Conservation (phyloP, 148 eudicot genomes). For the Spergularia bocconei region DNA sequence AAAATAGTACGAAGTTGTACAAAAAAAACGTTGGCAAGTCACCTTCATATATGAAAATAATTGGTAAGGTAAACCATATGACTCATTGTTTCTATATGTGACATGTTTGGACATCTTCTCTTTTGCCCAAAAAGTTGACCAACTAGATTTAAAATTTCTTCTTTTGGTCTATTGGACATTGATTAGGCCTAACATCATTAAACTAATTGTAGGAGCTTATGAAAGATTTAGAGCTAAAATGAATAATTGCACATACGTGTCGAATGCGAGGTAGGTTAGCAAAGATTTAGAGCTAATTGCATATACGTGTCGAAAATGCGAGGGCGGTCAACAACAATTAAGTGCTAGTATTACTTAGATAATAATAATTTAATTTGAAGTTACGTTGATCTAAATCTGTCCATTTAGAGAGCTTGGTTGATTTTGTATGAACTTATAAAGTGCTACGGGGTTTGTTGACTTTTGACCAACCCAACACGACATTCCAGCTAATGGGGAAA, state of each 20-base stretch:
- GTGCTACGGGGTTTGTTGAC: slow-evolving; percentile 16
- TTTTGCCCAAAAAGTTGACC: not conserved
- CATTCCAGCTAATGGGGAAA: slow-evolving; percentile 24
- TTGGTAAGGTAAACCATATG: not conserved
- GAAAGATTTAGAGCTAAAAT: slow-evolving; percentile 10
- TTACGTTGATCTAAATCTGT: slow-evolving; percentile 23
- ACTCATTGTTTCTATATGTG: not conserved
- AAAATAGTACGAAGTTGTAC: not conserved
- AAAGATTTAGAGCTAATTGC: slow-evolving; percentile 16
- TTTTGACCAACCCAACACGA: slow-evolving; percentile 30
- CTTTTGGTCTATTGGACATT: not conserved
- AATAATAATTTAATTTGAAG: not conserved
- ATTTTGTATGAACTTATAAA: slow-evolving; percentile 13
- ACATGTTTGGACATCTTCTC: slow-evolving; percentile 7
- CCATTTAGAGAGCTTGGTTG: slow-evolving; percentile 12
- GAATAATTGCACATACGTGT: slow-evolving; percentile 24
- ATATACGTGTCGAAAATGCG: slow-evolving; percentile 24
- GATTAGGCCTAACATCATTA: slow-evolving; percentile 16
- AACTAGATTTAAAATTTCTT: not conserved
- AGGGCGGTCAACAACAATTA: slow-evolving; percentile 17
- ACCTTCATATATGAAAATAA: not conserved
- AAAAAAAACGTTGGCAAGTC: not conserved
- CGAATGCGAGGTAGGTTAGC: slow-evolving; percentile 13
- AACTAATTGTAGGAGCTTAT: slow-evolving; percentile 2
- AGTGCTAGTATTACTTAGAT: not conserved